Base-by-base conservation (phyloP, 208 protist genomes). In the Wallacemonas sp. region DNA sequence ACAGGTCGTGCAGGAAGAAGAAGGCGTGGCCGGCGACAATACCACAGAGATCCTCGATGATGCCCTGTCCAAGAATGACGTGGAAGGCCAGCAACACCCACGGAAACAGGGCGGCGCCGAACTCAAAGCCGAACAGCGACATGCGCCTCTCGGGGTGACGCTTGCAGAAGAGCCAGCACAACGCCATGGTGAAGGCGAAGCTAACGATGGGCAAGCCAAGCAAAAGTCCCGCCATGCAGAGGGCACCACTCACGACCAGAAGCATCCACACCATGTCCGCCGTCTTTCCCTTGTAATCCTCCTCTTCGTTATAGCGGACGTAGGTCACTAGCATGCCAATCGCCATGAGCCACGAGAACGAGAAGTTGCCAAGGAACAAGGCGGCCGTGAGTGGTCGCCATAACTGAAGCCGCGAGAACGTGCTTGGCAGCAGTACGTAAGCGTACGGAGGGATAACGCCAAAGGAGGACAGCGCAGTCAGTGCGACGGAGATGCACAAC, bases 131-230 rank as follows among this genome's bases (percentile, higher is more conserved):
- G 57, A 90, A 94, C 22, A 96, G 65, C 2, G 67, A 74, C 33
- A 94, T 71, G 21, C 63, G 63, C 38, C 79, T 39, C 45, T 80
- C 73, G 0, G 84, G 79, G 65, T 94, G 77, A 21, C 91, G 85
- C 69, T 92, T 92, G 78, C 88, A 96, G 57, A 89, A 93, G n/a
- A 94, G 74, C 89, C 91, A 96, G 66, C 86, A 92, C 19, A 96
- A 74, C 3, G 83, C 63, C 77, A 94, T 88, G 17, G 81, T 57
- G 29, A 95, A 53, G 21, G 79, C 72, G 62, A 79, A 84, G 57
- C 83, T 88, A 4, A 78, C 83, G 33, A 89, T 53, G 27, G 75
- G 71, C 6, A 91, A 32, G 10, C 66, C 55, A 3, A 92, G 53
- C 13, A 75, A 41, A 6, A 86, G 41, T 10, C 79, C 78, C 6